Base-by-base conservation (phyloP, 129 eudicot genomes). In the Logfia minima region DNA sequence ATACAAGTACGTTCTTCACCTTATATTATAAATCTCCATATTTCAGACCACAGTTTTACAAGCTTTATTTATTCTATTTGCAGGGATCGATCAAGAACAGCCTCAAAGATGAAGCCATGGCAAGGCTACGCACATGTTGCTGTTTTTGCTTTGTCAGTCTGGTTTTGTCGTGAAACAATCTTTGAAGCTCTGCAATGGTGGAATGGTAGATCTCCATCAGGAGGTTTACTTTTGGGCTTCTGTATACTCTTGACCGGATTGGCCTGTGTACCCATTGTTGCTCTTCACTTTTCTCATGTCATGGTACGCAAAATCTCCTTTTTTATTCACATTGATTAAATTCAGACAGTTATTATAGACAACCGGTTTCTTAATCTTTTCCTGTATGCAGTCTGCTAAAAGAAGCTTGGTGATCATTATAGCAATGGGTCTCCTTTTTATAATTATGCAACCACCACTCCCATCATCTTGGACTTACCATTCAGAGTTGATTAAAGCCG, bases 161-260 rank as follows among this genome's bases (percentile, higher is more conserved):
- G 97, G 99, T 95, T 95, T 86, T 95, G 90, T 73, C 97, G 95
- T 59, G 99, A 95, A 80, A 88, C 99, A 61, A 86, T 95, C 76
- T 95, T 95, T 61, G 99, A 95, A 86, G 97, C 97, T 80, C 90
- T 95, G 60, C 99, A 88, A 72, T 95, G 99, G 99, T 95, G 97
- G 99, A 67, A 89, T 81, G 99, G 99, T 48, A 92, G 96, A 85
- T 76, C 99, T 61, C 97, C 99, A 43, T 88, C 99, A 66, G 99
- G 93, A 61, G 91, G 96, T 62, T 81, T 92, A 79, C 96, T 95
- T 79, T 79, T 95, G 88, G 99, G 99, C 32, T 89, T 83, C 80
- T 95, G 97, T 83, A 85, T 95, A 61, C 90, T 95, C 68, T 79
- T 92, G 83, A 86, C 87, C 0, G 99, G 97, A 70, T 77, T 89